phyloP scores from a whole-genome alignment of 2,329 filamentous ascomycete species.

The Pseudocercospora crystallina region DNA sequence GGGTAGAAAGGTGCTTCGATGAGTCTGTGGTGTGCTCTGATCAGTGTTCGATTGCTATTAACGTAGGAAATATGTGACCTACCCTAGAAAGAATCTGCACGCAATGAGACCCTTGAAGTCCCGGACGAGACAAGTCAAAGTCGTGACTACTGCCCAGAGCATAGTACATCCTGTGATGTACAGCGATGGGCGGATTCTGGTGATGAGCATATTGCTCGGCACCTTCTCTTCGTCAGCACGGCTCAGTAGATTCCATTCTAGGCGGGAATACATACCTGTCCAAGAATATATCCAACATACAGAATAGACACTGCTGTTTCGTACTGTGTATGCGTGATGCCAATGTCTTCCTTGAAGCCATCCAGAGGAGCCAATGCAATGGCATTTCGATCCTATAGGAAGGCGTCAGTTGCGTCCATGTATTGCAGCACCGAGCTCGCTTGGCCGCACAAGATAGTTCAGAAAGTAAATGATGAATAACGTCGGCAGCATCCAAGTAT shows the following conservation, averaged over 20 bases:
- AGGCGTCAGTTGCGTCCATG: too few relatives aligned
- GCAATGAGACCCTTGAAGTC: not conserved
- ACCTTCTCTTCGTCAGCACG: too few relatives aligned
- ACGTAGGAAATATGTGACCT: not conserved
- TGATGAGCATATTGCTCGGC: not conserved
- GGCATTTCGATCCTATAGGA: not conserved
- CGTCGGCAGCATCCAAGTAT: not conserved
- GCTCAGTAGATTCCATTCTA: not conserved
- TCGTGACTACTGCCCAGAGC: not conserved
- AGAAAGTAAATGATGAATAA: not conserved
- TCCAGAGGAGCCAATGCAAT: not conserved
- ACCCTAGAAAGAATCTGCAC: constrained; percentile 1
- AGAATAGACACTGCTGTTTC: not conserved
- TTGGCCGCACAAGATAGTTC: not conserved
- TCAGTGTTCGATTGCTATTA: too few relatives aligned
- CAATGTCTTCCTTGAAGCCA: not conserved
- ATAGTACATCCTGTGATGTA: not conserved
- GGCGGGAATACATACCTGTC: not conserved
- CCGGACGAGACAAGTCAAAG: not conserved
- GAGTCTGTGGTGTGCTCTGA: constrained; percentile 1
- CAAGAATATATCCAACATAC: not conserved
- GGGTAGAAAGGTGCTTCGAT: not conserved
- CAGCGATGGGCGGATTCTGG: not conserved
- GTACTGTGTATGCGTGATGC: not conserved
- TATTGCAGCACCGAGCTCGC: too few relatives aligned